Conservation (phyloP, 202 grass and related monocot species). For the Panicum virgatum region DNA sequence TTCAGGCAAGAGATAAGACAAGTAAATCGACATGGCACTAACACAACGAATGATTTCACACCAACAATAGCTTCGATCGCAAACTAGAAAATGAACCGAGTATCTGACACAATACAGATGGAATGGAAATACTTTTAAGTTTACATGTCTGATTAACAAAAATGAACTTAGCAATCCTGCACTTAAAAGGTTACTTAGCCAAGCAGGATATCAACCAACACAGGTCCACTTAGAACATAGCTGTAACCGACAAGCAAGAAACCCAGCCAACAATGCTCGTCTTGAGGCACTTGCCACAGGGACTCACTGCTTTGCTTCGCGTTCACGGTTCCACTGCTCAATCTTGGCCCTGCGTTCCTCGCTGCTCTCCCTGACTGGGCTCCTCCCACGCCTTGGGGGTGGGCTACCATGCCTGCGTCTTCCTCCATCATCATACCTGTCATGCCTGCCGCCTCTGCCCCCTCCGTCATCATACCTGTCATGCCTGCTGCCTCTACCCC, state of each 20-base stretch:
- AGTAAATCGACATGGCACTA: no score
- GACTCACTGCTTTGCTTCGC: neutral
- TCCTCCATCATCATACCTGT: neutral
- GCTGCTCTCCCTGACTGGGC: neutral
- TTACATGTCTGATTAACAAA: neutral
- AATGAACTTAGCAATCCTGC: neutral
- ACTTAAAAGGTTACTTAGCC: neutral
- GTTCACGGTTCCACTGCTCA: neutral
- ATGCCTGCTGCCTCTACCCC: neutral
- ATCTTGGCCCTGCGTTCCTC: neutral
- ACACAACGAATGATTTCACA: no score
- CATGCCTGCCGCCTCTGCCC: neutral
- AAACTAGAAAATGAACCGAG: no score
- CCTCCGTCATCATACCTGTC: neutral
- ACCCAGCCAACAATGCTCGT: neutral
- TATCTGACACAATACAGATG: neutral
- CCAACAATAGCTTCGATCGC: no score
- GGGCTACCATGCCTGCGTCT: neutral
- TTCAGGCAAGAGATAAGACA: no score
- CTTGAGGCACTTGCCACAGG: neutral
- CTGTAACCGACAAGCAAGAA: neutral
- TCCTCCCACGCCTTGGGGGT: neutral
- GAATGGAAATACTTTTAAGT: neutral
- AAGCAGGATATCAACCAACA: neutral
- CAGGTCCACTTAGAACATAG: neutral